Conservation (phyloP, 352 stramenopile genomes). For the Peronospora farinosa region DNA sequence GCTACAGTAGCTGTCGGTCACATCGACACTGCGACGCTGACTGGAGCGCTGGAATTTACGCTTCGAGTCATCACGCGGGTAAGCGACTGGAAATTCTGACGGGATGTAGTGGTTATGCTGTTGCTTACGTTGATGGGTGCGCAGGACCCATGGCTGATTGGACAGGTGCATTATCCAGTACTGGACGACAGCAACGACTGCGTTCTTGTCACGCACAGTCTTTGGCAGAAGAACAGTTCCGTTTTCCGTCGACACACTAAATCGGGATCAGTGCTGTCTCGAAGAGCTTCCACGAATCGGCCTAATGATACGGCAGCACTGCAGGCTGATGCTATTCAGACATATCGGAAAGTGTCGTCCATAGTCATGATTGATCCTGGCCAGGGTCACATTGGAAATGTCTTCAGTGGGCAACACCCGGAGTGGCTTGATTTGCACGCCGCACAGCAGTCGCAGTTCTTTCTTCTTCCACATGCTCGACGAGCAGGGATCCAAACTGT, state of each 20-base stretch:
- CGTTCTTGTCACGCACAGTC: constrained; percentile 54
- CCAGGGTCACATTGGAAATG: constrained; percentile 62
- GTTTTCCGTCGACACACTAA: constrained; percentile 3
- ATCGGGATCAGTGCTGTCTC: constrained; percentile 16
- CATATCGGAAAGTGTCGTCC: constrained; percentile 64
- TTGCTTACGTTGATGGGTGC: constrained; percentile 4
- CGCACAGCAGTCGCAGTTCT: constrained; percentile 60
- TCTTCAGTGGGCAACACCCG: constrained; percentile 66
- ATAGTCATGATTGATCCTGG: constrained; percentile 73
- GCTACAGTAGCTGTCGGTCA: constrained; percentile 49
- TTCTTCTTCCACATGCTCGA: constrained; percentile 62
- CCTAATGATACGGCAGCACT: constrained; percentile 26
- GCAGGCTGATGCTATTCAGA: constrained; percentile 52
- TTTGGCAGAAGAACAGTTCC: constrained; percentile 56
- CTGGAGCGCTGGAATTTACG: constrained; percentile 55
- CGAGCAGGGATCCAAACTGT: constrained; percentile 57
- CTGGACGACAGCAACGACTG: constrained; percentile 55
- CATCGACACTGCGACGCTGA: constrained; percentile 54
- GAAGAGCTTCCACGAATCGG: constrained; percentile 15
- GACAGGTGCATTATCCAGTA: constrained; percentile 66
- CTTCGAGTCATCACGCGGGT: constrained; percentile 60
- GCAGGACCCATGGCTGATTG: constrained; percentile 64
- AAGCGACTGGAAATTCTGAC: constrained; percentile 2
- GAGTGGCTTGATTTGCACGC: constrained; percentile 56
- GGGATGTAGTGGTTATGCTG: background rate